A percentile compares a stretch with the other conserved stretches of the same genome.
These are phyloP conservation scores for Phlebiopsis gigantea DNA, from an alignment of 768 basidiomycete species.

Conservation along the genomic window DNA sequence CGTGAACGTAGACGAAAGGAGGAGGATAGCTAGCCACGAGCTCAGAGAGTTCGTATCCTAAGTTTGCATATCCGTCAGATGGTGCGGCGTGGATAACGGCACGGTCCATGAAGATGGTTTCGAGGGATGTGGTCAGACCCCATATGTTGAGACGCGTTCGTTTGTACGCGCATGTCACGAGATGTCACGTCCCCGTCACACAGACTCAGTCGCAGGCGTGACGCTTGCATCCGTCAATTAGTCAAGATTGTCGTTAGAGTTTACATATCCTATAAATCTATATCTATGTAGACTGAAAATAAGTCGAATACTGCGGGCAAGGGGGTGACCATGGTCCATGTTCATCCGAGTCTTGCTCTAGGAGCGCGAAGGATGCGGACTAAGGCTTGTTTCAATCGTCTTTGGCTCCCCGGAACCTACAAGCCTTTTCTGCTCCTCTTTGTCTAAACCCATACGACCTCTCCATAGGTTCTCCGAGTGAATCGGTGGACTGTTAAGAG, in stretches of 20 bases:
- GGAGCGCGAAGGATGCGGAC: too few relatives aligned
- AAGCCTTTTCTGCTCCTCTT: constrained; percentile 50
- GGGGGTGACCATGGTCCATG: too few relatives aligned
- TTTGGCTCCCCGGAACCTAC: neutral
- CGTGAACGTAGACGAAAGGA: constrained; percentile 65
- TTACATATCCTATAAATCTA: too few relatives aligned
- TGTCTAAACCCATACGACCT: constrained; percentile 63
- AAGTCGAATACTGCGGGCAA: too few relatives aligned
- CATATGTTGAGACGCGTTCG: neutral
- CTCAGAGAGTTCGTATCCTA: constrained; percentile 19
- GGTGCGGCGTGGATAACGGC: neutral
- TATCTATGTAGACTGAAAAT: too few relatives aligned
- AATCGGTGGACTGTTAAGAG: constrained; percentile 26
- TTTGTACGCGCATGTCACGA: neutral
- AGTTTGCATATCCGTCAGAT: constrained; percentile 17
- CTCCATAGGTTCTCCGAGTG: constrained; percentile 54
- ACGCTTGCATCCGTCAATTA: too few relatives aligned
- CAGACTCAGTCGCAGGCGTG: neutral
- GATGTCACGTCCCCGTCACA: neutral
- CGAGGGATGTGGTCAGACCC: neutral
- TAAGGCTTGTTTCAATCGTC: too few relatives aligned
- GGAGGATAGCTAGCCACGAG: constrained; percentile 40
- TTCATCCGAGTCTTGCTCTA: too few relatives aligned
- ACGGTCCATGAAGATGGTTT: neutral
- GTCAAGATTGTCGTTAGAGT: too few relatives aligned